Base-by-base conservation (phyloP, 768 basidiomycete species). In the Boletus subparvulus region DNA sequence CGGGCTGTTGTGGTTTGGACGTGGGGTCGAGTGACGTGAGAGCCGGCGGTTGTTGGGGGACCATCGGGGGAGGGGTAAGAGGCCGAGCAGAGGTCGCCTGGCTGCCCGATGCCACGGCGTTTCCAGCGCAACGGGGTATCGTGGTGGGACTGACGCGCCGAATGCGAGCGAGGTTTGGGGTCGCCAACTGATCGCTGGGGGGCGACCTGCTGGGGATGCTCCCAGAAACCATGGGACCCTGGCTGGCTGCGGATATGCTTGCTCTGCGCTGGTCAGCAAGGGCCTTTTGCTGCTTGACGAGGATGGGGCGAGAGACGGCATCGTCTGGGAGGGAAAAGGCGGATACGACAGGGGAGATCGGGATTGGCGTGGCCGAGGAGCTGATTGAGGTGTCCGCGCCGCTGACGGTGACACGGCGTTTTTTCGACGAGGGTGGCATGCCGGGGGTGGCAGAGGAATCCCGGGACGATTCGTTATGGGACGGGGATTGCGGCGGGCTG, bases 221-320 rank as follows among this genome's bases (percentile, higher is more conserved):
- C 37, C 53, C 67, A 54, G 70, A 51, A 6, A 52, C 40, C 26
- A 52, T 55, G 49, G 68, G 64, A 58, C 39, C 42, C 21, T 52
- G 48, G 17, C 52, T 57, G 45, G 74, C 63, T 14, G 74, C 77
- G 32, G 77, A 83, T 14, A 78, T 73, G 66, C 85, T 86, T 11
- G 81, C 86, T 60, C 88, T 74, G 47, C 87, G 80, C 71, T 87
- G 85, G 68, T 90, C 86, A 52, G 85, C 83, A 54, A 86, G 74
- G 46, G 83, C 80, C 70, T 88, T 85, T 70, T 87, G 89, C 62
- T 85, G 84, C 68, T 88, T 89, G 47, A 83, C 71, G 56, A 85
- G 76, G 75, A 82, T 82, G 19, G 84, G 82, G 66, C 60, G 78
- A 42, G 85, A 79, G 33, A 71, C 65, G 1, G 83, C 77, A 61